These are phyloP conservation scores for Bacidia rubella DNA, from an alignment of 495 filamentous ascomycete species.

Conservation along the genomic window DNA sequence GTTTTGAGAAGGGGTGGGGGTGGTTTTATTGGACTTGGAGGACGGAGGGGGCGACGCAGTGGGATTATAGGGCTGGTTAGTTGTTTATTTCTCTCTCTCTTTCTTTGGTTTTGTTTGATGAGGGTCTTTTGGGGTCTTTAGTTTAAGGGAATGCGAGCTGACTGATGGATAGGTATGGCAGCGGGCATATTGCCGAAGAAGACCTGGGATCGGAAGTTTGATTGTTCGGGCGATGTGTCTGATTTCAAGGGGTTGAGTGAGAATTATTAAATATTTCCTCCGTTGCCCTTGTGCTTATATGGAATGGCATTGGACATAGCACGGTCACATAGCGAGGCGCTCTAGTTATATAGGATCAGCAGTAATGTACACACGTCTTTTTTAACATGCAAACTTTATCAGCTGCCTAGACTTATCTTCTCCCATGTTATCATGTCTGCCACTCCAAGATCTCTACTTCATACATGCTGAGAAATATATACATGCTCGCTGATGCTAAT, in stretches of 20 bases:
- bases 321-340: background rate
- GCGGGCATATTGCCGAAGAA: constrained; percentile 73
- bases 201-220: constrained; percentile 62
- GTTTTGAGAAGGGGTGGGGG: constrained; percentile 81
- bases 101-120: background rate
- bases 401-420: background rate
- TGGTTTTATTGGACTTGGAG: constrained; percentile 99
- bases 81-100: background rate
- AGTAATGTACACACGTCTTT: too few species aligned
- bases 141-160: background rate
- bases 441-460: constrained; percentile 1
- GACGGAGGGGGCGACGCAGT: constrained; percentile 69
- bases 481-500: constrained; percentile 1
- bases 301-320: background rate
- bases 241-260: constrained; percentile 57
- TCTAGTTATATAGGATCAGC: too few species aligned
- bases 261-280: constrained; percentile 42
- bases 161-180: constrained; percentile 35
- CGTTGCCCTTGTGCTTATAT: background rate
- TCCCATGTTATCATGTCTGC: background rate
- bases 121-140: background rate
- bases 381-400: too few species aligned
- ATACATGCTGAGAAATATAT: constrained; percentile 2
- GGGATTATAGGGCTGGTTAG: constrained; percentile 63
- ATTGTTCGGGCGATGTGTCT: constrained; percentile 55